Evolutionary conservation across 148 eudicot genomes (phyloP).

Genomic region (Polygonum maritimum): DNA sequence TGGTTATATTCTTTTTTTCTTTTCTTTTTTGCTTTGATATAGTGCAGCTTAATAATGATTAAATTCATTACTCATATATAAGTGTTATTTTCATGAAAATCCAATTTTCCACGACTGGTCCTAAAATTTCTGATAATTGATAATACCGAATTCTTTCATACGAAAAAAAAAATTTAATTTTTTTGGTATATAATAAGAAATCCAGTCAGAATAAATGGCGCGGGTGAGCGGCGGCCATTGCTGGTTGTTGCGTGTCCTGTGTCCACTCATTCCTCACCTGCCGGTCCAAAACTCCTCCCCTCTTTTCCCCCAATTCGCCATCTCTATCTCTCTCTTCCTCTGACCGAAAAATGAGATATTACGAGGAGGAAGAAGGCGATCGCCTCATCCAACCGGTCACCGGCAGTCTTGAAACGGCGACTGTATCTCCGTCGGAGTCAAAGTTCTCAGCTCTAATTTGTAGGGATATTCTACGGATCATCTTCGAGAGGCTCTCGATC

Average conservation of each 20-base stretch:
- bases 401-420: background rate
- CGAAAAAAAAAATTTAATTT: too few relatives aligned
- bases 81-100: too few relatives aligned
- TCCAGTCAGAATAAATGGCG: background rate
- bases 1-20: too few relatives aligned
- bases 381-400: constrained; percentile 16
- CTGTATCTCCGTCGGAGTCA: constrained; percentile 50
- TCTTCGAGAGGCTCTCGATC: constrained; percentile 53
- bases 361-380: constrained; percentile 33
- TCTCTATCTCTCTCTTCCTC: background rate
- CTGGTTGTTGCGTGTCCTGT: background rate
- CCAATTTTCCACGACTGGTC: too few relatives aligned
- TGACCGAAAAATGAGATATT: constrained; percentile 25
- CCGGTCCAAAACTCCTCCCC: background rate
- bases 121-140: too few relatives aligned
- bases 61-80: too few relatives aligned
- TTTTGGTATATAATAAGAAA: background rate
- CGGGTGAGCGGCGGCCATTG: background rate
- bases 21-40: too few relatives aligned
- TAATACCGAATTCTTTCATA: too few relatives aligned
- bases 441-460: constrained; percentile 39
- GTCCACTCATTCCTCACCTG: constrained; percentile 5
- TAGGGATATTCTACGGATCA: constrained; percentile 49
- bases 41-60: too few relatives aligned
- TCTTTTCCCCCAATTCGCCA: background rate